phyloP scores from a whole-genome alignment of 2,329 filamentous ascomycete genomes.

The Botrytis fabae region DNA sequence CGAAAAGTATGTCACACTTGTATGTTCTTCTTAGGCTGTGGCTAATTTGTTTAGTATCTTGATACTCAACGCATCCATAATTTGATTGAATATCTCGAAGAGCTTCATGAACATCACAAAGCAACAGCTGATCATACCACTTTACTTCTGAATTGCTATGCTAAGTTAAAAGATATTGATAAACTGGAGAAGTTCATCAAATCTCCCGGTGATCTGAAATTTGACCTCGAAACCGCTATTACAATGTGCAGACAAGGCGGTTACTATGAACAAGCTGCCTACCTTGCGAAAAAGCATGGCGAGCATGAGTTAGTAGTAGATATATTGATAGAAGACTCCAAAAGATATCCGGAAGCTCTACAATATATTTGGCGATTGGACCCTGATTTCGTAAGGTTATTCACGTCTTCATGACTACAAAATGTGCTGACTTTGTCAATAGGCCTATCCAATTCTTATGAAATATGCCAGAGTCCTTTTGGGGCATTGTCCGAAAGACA shows the following conservation, averaged over 20 bases:
- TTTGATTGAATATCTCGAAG: conserved; percentile 93
- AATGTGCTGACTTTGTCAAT: conserved; percentile 24
- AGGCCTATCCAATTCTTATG: conserved; percentile 87
- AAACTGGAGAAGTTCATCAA: conserved; percentile 98
- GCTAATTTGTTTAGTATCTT: conserved; percentile 64
- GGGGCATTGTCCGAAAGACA: conserved; percentile 78
- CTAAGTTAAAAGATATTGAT: conserved; percentile 93
- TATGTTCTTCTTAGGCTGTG: neutral
- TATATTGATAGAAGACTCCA: conserved; percentile 93
- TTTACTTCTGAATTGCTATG: conserved; percentile 92
- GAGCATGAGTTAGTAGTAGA: conserved; percentile 94
- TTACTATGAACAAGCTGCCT: conserved; percentile 95
- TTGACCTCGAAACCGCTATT: conserved; percentile 95
- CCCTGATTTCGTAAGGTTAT: conserved; percentile 64
- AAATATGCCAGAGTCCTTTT: conserved; percentile 92
- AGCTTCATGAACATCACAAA: conserved; percentile 89
- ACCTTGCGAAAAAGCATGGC: conserved; percentile 88
- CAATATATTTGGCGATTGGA: conserved; percentile 90
- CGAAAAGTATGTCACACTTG: conserved; percentile 63
- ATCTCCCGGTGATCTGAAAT: conserved; percentile 89
- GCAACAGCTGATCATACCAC: conserved; percentile 96
- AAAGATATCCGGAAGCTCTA: conserved; percentile 83
- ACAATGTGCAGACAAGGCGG: conserved; percentile 96
- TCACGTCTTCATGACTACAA: neutral
- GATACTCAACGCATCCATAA: conserved; percentile 98